phyloP scores from a whole-genome alignment of 495 filamentous ascomycete species.

The Margaritispora aquatica region DNA sequence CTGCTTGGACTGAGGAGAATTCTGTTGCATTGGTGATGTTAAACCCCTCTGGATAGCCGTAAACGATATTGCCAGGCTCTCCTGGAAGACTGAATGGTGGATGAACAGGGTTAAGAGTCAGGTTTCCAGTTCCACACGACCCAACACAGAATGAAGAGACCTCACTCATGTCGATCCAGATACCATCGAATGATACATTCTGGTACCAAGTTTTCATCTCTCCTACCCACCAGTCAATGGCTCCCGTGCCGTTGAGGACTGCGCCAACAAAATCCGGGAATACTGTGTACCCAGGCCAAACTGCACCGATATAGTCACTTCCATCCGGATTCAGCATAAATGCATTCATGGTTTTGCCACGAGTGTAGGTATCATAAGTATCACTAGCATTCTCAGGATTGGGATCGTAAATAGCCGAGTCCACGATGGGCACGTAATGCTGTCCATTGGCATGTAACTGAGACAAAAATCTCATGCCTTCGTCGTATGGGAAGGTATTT shows the following conservation, averaged over 20 bases:
- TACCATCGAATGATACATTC: constrained; percentile 68
- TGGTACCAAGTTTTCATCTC: constrained; percentile 55
- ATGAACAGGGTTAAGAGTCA: constrained; percentile 65
- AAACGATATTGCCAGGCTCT: constrained; percentile 51
- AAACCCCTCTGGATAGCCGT: constrained; percentile 68
- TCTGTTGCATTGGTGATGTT: constrained; percentile 64
- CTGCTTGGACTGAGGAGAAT: constrained; percentile 51
- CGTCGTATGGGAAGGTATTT: constrained; percentile 54
- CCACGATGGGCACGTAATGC: constrained; percentile 81
- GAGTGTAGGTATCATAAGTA: constrained; percentile 60
- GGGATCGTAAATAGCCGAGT: constrained; percentile 72
- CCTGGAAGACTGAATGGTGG: constrained; percentile 62
- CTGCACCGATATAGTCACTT: constrained; percentile 66
- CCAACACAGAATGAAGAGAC: constrained; percentile 78
- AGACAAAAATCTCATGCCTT: constrained; percentile 59
- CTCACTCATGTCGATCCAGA: constrained; percentile 91
- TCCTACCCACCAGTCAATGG: constrained; percentile 64
- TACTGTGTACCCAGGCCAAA: constrained; percentile 82
- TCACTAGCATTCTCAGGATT: constrained; percentile 67
- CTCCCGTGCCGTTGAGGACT: constrained; percentile 52
- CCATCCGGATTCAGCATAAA: constrained; percentile 68
- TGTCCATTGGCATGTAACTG: constrained; percentile 59
- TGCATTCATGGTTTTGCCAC: constrained; percentile 56
- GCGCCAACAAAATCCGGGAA: constrained; percentile 58
- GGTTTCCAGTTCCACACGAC: constrained; percentile 63